These are phyloP conservation scores for Herpetospermum pedunculosum DNA, from an alignment of 306 rosid genomes.

Conservation along the genomic window DNA sequence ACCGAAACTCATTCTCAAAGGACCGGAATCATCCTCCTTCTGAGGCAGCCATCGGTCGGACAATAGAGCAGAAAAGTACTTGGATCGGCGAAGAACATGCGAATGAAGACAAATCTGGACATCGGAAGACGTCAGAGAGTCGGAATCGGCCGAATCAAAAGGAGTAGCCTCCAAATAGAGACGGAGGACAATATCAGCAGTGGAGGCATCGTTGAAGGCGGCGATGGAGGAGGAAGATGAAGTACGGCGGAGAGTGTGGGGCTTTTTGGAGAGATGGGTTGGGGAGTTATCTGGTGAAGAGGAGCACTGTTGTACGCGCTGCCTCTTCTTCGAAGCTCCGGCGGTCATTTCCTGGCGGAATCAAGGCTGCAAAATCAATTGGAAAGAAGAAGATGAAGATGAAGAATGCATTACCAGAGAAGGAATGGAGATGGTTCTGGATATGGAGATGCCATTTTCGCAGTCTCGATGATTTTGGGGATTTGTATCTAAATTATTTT, in stretches of 20 bases:
- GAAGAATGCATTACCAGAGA: background rate
- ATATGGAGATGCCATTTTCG: background rate
- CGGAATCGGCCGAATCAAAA: constrained; percentile 17
- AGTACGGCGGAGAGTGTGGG: constrained; percentile 2
- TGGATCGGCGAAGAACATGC: constrained; percentile 52
- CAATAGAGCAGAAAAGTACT: constrained; percentile 66
- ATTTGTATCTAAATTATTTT: too few species aligned
- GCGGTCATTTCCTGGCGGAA: constrained; percentile 15
- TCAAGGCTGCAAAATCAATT: background rate
- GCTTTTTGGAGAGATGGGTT: constrained; percentile 11
- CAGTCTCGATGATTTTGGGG: background rate
- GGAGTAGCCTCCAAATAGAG: constrained; percentile 38
- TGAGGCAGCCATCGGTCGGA: constrained; percentile 68
- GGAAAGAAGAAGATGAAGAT: background rate
- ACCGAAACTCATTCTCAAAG: constrained; percentile 32
- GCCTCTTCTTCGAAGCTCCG: constrained; percentile 43
- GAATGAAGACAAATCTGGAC: constrained; percentile 58
- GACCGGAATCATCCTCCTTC: constrained; percentile 7
- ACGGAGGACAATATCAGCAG: constrained; percentile 64
- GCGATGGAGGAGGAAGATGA: background rate
- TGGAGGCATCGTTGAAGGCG: constrained; percentile 43
- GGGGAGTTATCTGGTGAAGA: constrained; percentile 21
- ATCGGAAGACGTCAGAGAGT: constrained; percentile 23
- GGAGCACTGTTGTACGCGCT: constrained; percentile 25
- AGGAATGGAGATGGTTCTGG: background rate